These are phyloP conservation scores for Crepidotus variabilis DNA, from an alignment of 768 basidiomycete species.

Conservation along the genomic window DNA sequence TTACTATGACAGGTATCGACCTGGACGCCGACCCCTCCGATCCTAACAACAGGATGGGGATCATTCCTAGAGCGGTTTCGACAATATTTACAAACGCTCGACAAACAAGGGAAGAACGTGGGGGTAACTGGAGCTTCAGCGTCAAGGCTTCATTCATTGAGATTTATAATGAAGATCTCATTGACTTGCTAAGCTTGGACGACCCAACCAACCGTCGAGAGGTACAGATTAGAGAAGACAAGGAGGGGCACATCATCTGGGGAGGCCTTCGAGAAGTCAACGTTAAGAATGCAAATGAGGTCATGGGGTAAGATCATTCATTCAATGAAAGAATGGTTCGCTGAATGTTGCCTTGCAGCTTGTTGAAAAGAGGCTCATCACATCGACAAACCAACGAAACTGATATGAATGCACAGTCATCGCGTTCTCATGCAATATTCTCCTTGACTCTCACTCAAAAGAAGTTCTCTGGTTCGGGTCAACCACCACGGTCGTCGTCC, in stretches of 20 bases:
- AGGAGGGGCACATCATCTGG: constrained; percentile 96
- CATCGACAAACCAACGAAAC: constrained; percentile 95
- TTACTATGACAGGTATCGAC: constrained; percentile 96
- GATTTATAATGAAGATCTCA: constrained; percentile 98
- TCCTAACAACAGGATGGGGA: constrained; percentile 83
- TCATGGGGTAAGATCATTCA: constrained; percentile 76
- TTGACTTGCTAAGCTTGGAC: constrained; percentile 84
- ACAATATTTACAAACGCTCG: constrained; percentile 80
- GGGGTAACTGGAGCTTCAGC: constrained; percentile 68
- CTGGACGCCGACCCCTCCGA: constrained; percentile 84
- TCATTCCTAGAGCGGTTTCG: constrained; percentile 91
- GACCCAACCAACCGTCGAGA: constrained; percentile 67
- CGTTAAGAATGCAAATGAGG: constrained; percentile 81
- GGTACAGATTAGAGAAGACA: constrained; percentile 96
- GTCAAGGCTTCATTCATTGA: constrained; percentile 94
- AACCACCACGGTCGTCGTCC: constrained; percentile 72
- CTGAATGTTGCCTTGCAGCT: constrained; percentile 38
- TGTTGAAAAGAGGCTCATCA: constrained; percentile 85
- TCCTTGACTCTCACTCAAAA: constrained; percentile 92
- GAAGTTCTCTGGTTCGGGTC: constrained; percentile 69
- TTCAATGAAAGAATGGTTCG: constrained; percentile 7
- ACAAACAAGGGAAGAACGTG: constrained; percentile 74
- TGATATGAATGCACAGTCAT: constrained; percentile 98
- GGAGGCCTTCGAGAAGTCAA: constrained; percentile 89
- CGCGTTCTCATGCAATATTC: constrained; percentile 98